A percentile compares a stretch with the other conserved stretches of the same genome.
Evolutionary conservation across 371 early-diverging fungal species (phyloP).

Genomic region (Circinella umbellata): DNA sequence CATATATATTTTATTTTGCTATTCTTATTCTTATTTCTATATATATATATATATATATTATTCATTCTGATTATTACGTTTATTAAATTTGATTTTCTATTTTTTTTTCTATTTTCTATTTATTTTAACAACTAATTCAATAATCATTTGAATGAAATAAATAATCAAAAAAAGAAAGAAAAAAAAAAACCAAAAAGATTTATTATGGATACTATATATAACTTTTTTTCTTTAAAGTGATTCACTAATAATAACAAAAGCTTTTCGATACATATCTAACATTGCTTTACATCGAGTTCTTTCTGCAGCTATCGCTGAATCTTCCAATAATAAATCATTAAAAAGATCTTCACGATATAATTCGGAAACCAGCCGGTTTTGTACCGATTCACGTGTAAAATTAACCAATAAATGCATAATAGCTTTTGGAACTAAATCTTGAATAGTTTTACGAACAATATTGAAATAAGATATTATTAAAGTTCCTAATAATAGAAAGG

Average conservation of each 20-base stretch:
- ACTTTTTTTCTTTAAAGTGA: constrained; percentile 52
- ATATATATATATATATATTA: too few relatives aligned
- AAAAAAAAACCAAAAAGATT: too few relatives aligned
- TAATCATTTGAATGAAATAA: too few relatives aligned
- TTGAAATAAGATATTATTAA: constrained; percentile 86
- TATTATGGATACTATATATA: background rate
- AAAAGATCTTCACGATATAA: constrained; percentile 83
- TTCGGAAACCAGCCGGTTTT: constrained; percentile 81
- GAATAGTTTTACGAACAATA: constrained; percentile 83
- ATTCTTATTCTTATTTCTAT: too few relatives aligned
- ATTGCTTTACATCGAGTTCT: constrained; percentile 78
- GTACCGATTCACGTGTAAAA: constrained; percentile 76
- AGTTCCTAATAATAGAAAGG: constrained; percentile 45
- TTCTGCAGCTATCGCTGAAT: constrained; percentile 73
- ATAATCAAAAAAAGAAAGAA: too few relatives aligned
- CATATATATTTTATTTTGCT: too few relatives aligned
- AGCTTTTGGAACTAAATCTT: constrained; percentile 93
- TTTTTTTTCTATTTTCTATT: too few relatives aligned
- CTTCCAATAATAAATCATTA: constrained; percentile 79
- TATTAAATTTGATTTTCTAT: too few relatives aligned
- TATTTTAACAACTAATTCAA: too few relatives aligned
- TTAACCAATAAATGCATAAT: constrained; percentile 89
- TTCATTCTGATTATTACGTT: too few relatives aligned
- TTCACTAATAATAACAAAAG: constrained; percentile 78
- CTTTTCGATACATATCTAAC: constrained; percentile 81